phyloP scores from a whole-genome alignment of 352 stramenopile species.

The Thalassiosira exigua region DNA sequence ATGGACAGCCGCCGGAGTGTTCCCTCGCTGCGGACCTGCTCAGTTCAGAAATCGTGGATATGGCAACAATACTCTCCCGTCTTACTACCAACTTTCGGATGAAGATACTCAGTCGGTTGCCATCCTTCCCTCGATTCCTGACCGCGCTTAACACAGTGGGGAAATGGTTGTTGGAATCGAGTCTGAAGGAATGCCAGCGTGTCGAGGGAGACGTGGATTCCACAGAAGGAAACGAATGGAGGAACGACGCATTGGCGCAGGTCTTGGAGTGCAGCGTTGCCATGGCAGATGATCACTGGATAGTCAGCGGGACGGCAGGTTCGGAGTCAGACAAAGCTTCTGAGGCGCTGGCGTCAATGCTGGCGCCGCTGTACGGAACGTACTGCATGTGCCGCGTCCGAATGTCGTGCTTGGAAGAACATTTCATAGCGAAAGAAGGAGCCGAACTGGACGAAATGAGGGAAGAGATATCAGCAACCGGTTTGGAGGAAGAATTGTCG shows the following conservation, averaged over 20 bases:
- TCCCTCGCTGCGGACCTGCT: conserved; percentile 27
- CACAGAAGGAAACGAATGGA: conserved; percentile 72
- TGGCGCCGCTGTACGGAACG: conserved; percentile 73
- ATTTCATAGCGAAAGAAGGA: conserved; percentile 65
- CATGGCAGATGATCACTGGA: conserved; percentile 77
- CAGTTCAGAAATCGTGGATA: conserved; percentile 66
- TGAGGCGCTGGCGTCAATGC: conserved; percentile 37
- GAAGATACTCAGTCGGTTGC: conserved; percentile 56
- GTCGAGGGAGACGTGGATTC: conserved; percentile 72
- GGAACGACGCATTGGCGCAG: conserved; percentile 71
- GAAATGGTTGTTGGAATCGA: conserved; percentile 63
- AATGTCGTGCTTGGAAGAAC: conserved; percentile 77
- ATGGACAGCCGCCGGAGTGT: conserved; percentile 31
- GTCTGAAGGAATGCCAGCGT: conserved; percentile 61
- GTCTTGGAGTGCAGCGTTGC: conserved; percentile 72
- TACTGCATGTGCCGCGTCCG: conserved; percentile 68
- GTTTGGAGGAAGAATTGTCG: conserved; percentile 80
- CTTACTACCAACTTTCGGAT: conserved; percentile 75
- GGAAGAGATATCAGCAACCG: conserved; percentile 75
- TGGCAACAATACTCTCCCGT: conserved; percentile 66
- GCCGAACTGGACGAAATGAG: conserved; percentile 79
- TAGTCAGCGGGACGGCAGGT: conserved; percentile 58
- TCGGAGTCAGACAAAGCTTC: conserved; percentile 51
- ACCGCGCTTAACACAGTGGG: conserved; percentile 57
- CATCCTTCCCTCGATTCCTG: conserved; percentile 61